phyloP scores from a whole-genome alignment of 2,329 filamentous ascomycete genomes.

The Lasiodiplodia citricola region DNA sequence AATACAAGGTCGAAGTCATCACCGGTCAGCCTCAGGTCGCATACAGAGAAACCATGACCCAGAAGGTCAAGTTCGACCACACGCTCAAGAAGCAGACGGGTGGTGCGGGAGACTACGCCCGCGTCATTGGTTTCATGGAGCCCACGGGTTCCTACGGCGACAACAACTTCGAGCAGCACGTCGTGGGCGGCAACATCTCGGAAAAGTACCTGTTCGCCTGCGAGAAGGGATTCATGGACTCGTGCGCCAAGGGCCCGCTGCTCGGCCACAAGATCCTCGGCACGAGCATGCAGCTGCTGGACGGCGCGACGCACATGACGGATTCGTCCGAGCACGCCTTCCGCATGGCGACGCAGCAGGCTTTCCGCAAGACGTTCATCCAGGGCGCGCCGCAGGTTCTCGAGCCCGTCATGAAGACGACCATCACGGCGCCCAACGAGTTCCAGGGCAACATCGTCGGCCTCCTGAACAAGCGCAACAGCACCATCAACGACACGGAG shows the following conservation, averaged over 20 bases:
- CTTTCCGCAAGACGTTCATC: conserved; percentile 91
- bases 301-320: conserved; percentile 95
- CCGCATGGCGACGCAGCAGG: conserved; percentile 91
- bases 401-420: conserved; percentile 98
- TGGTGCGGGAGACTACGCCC: conserved; percentile 93
- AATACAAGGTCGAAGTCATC: conserved; percentile 94
- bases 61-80: conserved; percentile 84
- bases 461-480: conserved; percentile 94
- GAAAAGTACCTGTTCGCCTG: conserved; percentile 97
- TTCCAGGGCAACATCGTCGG: conserved; percentile 97
- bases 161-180: conserved; percentile 85
- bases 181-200: conserved; percentile 86
- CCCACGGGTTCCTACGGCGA: conserved; percentile 74
- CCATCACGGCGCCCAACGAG: conserved; percentile 92
- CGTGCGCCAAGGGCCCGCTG: conserved; percentile 84
- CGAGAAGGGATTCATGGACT: conserved; percentile 87
- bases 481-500: conserved; percentile 93
- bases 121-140: conserved; percentile 90
- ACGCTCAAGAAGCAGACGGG: conserved; percentile 94
- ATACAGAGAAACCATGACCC: conserved; percentile 91
- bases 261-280: conserved; percentile 94
- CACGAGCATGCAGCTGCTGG: conserved; percentile 87
- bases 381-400: conserved; percentile 82
- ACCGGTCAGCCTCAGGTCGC: conserved; percentile 97
- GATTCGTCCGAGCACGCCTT: conserved; percentile 98